These are phyloP conservation scores for Starmerella riodocensis DNA, from an alignment of 805 yeast species.

Conservation along the genomic window DNA sequence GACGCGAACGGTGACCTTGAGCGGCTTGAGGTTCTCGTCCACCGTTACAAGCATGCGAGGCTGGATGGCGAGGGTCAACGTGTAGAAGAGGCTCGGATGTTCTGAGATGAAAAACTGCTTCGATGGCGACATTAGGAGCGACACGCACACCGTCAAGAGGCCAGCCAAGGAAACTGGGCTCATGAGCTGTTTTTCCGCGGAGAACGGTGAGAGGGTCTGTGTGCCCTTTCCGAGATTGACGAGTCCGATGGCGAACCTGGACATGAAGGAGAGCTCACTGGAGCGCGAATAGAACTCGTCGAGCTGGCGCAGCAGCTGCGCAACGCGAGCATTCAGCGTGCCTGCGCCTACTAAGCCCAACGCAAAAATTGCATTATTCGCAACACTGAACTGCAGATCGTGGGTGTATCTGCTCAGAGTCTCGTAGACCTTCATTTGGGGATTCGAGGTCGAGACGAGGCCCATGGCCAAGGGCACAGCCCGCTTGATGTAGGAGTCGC, in stretches of 20 bases:
- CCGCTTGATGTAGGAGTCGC: conserved; percentile 76
- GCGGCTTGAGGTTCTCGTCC: conserved; percentile 77
- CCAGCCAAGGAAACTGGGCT: conserved; percentile 87
- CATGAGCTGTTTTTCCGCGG: conserved; percentile 72
- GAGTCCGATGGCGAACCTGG: conserved; percentile 88
- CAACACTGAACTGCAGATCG: conserved; percentile 87
- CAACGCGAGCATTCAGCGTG: conserved; percentile 94
- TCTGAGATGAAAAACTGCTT: conserved; percentile 62
- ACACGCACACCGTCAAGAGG: conserved; percentile 66
- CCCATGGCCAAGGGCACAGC: conserved; percentile 99
- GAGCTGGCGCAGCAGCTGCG: conserved; percentile 85
- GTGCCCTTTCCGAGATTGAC: conserved; percentile 96
- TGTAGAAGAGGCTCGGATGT: conserved; percentile 67
- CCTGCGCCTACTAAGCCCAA: conserved; percentile 99
- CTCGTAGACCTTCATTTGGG: conserved; percentile 94
- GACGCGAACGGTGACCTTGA: conserved; percentile 91
- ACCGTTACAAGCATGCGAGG: conserved; percentile 90
- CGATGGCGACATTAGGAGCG: conserved; percentile 60
- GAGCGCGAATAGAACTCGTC: conserved; percentile 88
- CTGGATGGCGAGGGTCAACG: conserved; percentile 73
- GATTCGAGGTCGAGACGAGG: conserved; percentile 78
- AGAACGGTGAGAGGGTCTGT: conserved; percentile 74
- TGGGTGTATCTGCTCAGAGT: conserved; percentile 92
- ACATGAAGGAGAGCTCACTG: conserved; percentile 80
- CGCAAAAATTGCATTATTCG: conserved; percentile 84